Percentiles rank a stretch among this genome's conserved stretches.
These are phyloP conservation scores for Alternaria rosae DNA, from an alignment of 2,329 filamentous ascomycete species.

Conservation along the genomic window DNA sequence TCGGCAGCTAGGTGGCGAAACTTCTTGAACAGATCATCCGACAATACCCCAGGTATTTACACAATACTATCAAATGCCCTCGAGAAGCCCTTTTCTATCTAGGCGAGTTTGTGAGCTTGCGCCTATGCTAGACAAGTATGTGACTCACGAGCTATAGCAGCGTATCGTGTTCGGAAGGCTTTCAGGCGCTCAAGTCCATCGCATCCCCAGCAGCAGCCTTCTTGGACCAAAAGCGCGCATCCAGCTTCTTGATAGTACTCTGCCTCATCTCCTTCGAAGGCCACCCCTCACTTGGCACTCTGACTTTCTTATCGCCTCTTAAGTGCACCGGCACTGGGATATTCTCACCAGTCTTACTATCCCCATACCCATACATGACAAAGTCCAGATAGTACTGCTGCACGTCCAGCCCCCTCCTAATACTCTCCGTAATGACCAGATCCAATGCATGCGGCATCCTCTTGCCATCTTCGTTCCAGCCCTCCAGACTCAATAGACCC, in stretches of 20 bases:
- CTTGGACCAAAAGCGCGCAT: conserved; percentile 1
- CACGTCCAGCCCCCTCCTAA: conserved; percentile 62
- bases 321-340: conserved; percentile 57
- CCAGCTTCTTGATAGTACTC: not conserved
- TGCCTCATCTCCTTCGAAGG: conserved; percentile 5
- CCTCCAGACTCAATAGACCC: conserved; percentile 46
- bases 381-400: conserved; percentile 64
- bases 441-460: conserved; percentile 54
- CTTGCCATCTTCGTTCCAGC: conserved; percentile 65
- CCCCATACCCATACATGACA: conserved; percentile 68
- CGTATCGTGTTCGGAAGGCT: no score
- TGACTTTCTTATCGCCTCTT: conserved; percentile 59
- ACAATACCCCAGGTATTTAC: no score
- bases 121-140: no score
- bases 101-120: not conserved
- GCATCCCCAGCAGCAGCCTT: no score
- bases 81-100: not conserved
- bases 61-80: no score
- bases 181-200: not conserved
- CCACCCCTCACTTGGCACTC: conserved; percentile 7
- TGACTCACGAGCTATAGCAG: not conserved
- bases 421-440: conserved; percentile 59
- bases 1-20: no score
- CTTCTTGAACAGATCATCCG: no score
- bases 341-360: conserved; percentile 59